These are phyloP conservation scores for Rhexocercosporidium sp. DNA, from an alignment of 2,329 filamentous ascomycete genomes.

Conservation along the genomic window DNA sequence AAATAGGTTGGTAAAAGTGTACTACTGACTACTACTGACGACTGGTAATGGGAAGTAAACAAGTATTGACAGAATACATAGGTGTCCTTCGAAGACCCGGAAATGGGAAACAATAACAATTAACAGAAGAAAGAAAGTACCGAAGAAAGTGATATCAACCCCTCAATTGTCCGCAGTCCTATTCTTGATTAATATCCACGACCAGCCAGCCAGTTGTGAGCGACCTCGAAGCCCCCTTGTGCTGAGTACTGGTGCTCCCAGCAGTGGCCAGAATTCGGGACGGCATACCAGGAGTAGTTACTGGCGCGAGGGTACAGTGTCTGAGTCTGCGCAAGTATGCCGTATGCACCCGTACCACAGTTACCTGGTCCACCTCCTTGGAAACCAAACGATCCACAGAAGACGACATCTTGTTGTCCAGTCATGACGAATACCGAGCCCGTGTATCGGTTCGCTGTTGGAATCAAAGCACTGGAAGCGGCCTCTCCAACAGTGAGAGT, in stretches of 20 bases:
- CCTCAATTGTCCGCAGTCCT: neutral
- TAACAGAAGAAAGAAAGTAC: neutral
- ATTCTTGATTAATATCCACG: conserved; percentile 19
- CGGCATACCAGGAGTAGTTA: conserved; percentile 23
- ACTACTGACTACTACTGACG: neutral
- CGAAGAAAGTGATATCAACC: neutral
- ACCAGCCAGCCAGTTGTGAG: conserved; percentile 22
- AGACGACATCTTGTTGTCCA: conserved; percentile 27
- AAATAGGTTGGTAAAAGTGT: neutral
- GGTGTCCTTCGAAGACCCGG: neutral
- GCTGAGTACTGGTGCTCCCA: conserved; percentile 27
- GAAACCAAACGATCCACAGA: conserved; percentile 26
- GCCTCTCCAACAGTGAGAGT: conserved; percentile 30
- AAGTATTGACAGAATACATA: conserved; percentile 1
- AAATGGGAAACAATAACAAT: conserved; percentile 3
- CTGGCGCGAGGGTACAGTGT: conserved; percentile 21
- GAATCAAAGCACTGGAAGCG: conserved; percentile 18
- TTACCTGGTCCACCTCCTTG: conserved; percentile 11
- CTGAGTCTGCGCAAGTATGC: conserved; percentile 20
- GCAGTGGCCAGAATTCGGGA: conserved; percentile 27
- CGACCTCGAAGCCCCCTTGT: conserved; percentile 18
- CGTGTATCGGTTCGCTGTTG: conserved; percentile 19
- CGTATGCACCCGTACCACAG: conserved; percentile 17
- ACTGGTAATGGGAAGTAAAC: neutral
- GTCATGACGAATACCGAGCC: conserved; percentile 27